A percentile compares a stretch with the other conserved stretches of the same genome.
phyloP scores from a whole-genome alignment of 257 asterid genomes.

The Lavandula angustifolia region DNA sequence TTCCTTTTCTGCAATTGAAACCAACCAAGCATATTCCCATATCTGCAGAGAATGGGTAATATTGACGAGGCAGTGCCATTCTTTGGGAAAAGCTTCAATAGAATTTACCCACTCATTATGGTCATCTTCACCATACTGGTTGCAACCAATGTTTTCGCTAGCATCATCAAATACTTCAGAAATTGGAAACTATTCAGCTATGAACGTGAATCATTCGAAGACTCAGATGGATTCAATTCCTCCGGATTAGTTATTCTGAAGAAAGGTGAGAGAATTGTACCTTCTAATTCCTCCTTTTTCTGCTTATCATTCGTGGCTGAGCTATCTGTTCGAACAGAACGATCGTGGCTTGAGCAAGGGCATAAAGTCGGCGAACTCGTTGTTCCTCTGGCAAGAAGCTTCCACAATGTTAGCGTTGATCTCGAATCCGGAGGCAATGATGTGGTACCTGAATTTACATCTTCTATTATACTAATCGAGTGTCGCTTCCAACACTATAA shows the following conservation, averaged over 20 bases:
- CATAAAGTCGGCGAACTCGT: constrained; percentile 75
- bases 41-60: constrained; percentile 84
- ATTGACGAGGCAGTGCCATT: constrained; percentile 84
- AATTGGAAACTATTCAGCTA: constrained; percentile 73
- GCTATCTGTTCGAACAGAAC: constrained; percentile 42
- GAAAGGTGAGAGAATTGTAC: constrained; percentile 45
- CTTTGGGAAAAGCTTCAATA: constrained; percentile 79
- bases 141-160: constrained; percentile 66
- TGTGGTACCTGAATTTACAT: constrained; percentile 38
- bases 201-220: constrained; percentile 60
- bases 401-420: constrained; percentile 52
- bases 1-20: constrained; percentile 4
- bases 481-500: too few species aligned
- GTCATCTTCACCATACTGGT: constrained; percentile 65
- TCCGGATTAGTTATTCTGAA: constrained; percentile 68
- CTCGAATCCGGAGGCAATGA: constrained; percentile 48
- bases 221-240: constrained; percentile 66
- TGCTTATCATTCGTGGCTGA: constrained; percentile 18
- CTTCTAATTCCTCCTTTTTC: constrained; percentile 13
- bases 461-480: neutral
- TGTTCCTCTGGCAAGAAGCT: constrained; percentile 76
- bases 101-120: constrained; percentile 77
- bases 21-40: neutral
- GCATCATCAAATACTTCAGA: constrained; percentile 53
- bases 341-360: constrained; percentile 74